Conservation (phyloP, 805 yeast genomes). For the Komagataella pseudopastoris region DNA sequence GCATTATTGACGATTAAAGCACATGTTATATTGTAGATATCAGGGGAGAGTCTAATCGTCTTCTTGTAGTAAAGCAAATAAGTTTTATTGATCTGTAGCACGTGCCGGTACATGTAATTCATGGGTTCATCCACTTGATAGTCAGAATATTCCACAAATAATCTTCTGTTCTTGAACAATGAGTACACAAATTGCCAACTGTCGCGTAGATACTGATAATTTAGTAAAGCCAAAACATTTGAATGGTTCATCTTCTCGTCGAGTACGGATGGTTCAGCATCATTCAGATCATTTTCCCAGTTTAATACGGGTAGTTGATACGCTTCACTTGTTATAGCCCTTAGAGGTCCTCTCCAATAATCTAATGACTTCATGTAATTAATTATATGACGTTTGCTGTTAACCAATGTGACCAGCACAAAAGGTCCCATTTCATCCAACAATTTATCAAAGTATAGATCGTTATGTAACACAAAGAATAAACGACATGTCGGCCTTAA, state of each 20-base stretch:
- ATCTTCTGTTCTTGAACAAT: constrained; percentile 33
- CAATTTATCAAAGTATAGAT: constrained; percentile 25
- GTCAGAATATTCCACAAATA: constrained; percentile 32
- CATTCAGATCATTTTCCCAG: constrained; percentile 4
- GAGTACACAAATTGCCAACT: constrained; percentile 43
- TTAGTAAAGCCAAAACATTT: constrained; percentile 4
- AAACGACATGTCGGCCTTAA: constrained; percentile 14
- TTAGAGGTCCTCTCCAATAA: constrained; percentile 17
- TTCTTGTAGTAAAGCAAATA: constrained; percentile 33
- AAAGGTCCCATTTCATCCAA: constrained; percentile 15
- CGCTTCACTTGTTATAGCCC: constrained; percentile 12
- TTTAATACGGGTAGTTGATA: constrained; percentile 11
- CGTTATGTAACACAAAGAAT: constrained; percentile 37
- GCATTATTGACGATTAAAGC: constrained; percentile 40
- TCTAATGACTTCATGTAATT: constrained; percentile 19
- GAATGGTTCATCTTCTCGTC: not conserved
- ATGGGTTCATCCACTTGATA: constrained; percentile 32
- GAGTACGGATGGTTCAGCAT: not conserved
- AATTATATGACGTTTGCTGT: constrained; percentile 13
- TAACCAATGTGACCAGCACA: constrained; percentile 9
- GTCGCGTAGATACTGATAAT: constrained; percentile 26
- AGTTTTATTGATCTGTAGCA: constrained; percentile 34
- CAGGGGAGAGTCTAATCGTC: constrained; percentile 31
- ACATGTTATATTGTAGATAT: constrained; percentile 33
- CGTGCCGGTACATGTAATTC: constrained; percentile 26